These are phyloP conservation scores for Globisporangium camurandrum DNA, from an alignment of 352 stramenopile genomes.

Conservation along the genomic window DNA sequence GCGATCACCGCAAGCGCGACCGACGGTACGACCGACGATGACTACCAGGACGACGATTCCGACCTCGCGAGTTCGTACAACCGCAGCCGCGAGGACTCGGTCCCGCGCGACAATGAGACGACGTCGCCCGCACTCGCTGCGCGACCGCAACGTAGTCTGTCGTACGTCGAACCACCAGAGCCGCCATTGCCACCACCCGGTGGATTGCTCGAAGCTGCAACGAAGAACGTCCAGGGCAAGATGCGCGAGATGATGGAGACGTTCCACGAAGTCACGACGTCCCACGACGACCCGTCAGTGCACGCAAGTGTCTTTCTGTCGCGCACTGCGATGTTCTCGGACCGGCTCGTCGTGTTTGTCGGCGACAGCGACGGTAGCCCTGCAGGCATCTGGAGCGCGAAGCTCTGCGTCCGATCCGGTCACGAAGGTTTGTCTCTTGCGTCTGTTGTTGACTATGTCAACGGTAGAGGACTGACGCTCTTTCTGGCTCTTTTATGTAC, in stretches of 20 bases:
- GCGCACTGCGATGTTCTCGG: slow-evolving; percentile 45
- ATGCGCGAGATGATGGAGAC: slow-evolving; percentile 61
- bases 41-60: slow-evolving; percentile 27
- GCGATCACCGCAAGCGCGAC: too few relatives aligned
- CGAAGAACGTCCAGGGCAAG: slow-evolving; percentile 66
- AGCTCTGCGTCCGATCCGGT: slow-evolving; percentile 53
- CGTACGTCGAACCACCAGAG: slow-evolving; percentile 56
- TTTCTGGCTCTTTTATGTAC: too few relatives aligned
- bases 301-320: slow-evolving; percentile 60
- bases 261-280: slow-evolving; percentile 49
- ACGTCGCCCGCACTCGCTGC: slow-evolving; percentile 26
- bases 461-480: too few relatives aligned
- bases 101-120: slow-evolving; percentile 23
- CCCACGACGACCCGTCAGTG: slow-evolving; percentile 46
- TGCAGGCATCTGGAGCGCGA: slow-evolving; percentile 52
- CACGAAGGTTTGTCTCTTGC: too few relatives aligned
- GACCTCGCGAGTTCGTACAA: slow-evolving; percentile 28
- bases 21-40: slow-evolving; percentile 11
- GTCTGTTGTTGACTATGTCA: too few relatives aligned
- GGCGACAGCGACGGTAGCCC: slow-evolving; percentile 52
- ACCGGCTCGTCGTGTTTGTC: slow-evolving; percentile 57
- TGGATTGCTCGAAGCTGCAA: slow-evolving; percentile 48
- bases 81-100: slow-evolving; percentile 35
- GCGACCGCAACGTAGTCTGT: slow-evolving; percentile 12
- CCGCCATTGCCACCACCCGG: slow-evolving; percentile 42